These are phyloP conservation scores for Tolypocladium tundrense DNA, from an alignment of 2,329 filamentous ascomycete species.

Conservation along the genomic window DNA sequence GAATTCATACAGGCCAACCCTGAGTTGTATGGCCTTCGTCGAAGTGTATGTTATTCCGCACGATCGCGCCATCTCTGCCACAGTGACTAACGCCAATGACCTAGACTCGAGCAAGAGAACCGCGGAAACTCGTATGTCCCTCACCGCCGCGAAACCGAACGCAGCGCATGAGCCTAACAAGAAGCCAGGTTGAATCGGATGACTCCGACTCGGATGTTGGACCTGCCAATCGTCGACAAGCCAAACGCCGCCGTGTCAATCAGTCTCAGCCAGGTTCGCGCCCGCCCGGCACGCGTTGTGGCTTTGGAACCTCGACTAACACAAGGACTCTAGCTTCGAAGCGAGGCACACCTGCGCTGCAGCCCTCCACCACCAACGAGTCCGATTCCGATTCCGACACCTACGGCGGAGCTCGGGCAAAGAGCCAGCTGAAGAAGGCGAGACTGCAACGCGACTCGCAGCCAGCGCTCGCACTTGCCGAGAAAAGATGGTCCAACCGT, in stretches of 20 bases:
- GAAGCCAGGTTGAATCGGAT: constrained; percentile 36
- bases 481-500: constrained; percentile 86
- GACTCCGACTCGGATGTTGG: constrained; percentile 65
- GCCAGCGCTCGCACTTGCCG: constrained; percentile 55
- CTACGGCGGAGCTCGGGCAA: constrained; percentile 68
- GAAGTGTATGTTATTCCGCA: constrained; percentile 59
- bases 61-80: constrained; percentile 10
- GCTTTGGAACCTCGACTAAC: not conserved
- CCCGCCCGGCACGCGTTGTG: not conserved
- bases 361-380: constrained; percentile 45
- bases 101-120: constrained; percentile 47
- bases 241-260: constrained; percentile 60
- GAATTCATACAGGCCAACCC: constrained; percentile 85
- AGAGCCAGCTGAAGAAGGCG: constrained; percentile 64
- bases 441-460: constrained; percentile 61
- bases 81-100: constrained; percentile 16
- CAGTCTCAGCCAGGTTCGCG: constrained; percentile 52
- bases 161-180: constrained; percentile 1
- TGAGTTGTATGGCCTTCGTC: constrained; percentile 84
- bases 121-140: constrained; percentile 44
- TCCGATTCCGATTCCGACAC: constrained; percentile 65
- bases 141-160: not conserved
- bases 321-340: constrained; percentile 40
- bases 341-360: constrained; percentile 43
- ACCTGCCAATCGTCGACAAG: constrained; percentile 44